Base-by-base conservation (phyloP, 257 asterid species). In the Solanum virginianum region DNA sequence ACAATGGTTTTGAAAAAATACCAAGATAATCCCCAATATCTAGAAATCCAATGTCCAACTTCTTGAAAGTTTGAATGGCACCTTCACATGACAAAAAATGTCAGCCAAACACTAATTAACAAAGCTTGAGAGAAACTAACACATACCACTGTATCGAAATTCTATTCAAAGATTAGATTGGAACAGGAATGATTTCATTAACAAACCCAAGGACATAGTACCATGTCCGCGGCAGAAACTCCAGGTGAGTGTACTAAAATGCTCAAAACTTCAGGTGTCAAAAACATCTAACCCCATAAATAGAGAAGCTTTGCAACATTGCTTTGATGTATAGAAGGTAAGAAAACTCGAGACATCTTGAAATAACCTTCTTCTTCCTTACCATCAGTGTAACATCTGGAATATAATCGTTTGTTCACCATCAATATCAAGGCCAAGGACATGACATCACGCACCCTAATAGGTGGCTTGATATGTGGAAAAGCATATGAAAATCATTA, bases 11-110 rank as follows among this genome's bases (percentile, higher is more conserved):
- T 59, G 6, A 86, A 10, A 17, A 17, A 56, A 49, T 90, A 90
- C 92, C 92, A 43, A 90, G 89, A 90, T 81, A 90, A 85, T 90
- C 92, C 80, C 92, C 89, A 47, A 90, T 62, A 80, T 90, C 90
- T 45, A 88, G 85, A 59, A 66, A 41, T 54, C 85, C 87, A 53
- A 90, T 68, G 65, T 86, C 86, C 81, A 88, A 24, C 85, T 75
- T 41, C 87, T 84, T 80, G 69, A 88, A 87, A 43, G 87, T 55
- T 41, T 66, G 66, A n/a, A 54, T 36, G 53, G 85, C 90, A 36
- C 92, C 92, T 88, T 79, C 65, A 29, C 41, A 14, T 55, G 72
- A 82, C 62, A 56, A 13, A 56, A 10, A 5, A 32, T 69, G 62
- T 81, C 43, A 81, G 49, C 10, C 10, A 7, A 53, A 79, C 16